These are phyloP conservation scores for Xylariaceae sp. DNA, from an alignment of 2,329 filamentous ascomycete genomes.

Conservation along the genomic window DNA sequence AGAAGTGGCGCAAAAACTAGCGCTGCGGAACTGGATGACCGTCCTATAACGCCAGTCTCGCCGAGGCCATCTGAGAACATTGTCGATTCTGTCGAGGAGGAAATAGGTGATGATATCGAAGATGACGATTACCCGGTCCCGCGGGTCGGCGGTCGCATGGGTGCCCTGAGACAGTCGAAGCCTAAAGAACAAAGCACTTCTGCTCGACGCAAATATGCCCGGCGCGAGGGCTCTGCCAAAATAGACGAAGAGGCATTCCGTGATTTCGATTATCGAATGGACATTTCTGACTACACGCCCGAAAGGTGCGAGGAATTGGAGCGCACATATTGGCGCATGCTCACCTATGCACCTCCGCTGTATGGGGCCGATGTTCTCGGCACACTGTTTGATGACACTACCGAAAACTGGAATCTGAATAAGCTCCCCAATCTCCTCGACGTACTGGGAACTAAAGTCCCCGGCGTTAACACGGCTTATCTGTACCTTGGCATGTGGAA, in stretches of 20 bases:
- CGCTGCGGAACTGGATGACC: conserved; percentile 42
- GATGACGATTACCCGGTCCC: conserved; percentile 41
- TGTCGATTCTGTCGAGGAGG: conserved; percentile 49
- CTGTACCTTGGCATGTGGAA: conserved; percentile 99
- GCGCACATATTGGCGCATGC: conserved; percentile 92
- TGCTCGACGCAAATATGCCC: conserved; percentile 81
- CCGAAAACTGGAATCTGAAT: conserved; percentile 86
- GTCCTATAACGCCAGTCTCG: conserved; percentile 57
- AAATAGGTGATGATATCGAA: conserved; percentile 42
- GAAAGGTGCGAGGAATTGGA: conserved; percentile 94
- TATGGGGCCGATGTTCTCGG: conserved; percentile 97
- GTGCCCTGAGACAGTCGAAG: conserved; percentile 48
- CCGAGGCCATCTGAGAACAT: conserved; percentile 42
- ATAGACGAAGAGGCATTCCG: conserved; percentile 89
- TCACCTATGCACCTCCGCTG: conserved; percentile 90
- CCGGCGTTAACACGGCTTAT: conserved; percentile 96
- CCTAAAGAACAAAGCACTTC: conserved; percentile 71
- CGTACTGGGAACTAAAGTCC: conserved; percentile 89
- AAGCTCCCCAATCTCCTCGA: conserved; percentile 91
- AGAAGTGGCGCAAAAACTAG: conserved; percentile 39
- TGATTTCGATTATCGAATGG: conserved; percentile 84
- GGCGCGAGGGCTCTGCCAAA: conserved; percentile 69
- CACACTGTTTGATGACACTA: conserved; percentile 84
- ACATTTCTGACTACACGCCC: conserved; percentile 80
- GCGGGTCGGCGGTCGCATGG: conserved; percentile 45